Conservation (phyloP, 2,329 filamentous ascomycete species). For the Cytospora piceae region DNA sequence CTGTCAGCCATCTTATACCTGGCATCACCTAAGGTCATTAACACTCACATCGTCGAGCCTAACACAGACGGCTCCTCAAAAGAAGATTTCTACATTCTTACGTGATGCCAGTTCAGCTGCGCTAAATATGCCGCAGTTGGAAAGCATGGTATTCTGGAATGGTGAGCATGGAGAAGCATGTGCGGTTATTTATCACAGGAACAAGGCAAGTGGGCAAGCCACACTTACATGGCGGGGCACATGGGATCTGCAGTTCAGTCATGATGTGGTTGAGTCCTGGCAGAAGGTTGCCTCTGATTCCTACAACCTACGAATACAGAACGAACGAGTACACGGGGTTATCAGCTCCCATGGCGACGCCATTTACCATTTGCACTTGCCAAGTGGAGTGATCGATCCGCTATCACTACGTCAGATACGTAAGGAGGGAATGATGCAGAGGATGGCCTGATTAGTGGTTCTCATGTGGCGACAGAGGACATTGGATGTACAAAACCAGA, state of each 20-base stretch:
- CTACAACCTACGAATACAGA: constrained; percentile 32
- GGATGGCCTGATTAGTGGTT: neutral
- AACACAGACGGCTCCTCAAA: neutral
- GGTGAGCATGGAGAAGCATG: constrained; percentile 37
- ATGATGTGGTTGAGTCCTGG: constrained; percentile 36
- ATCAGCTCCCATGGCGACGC: constrained; percentile 40
- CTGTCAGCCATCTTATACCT: constrained; percentile 36
- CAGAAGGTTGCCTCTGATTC: constrained; percentile 32
- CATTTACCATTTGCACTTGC: constrained; percentile 38
- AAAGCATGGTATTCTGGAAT: constrained; percentile 43
- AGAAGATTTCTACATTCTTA: constrained; percentile 35
- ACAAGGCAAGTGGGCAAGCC: constrained; percentile 31
- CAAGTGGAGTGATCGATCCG: constrained; percentile 39
- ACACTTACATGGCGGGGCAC: constrained; percentile 40
- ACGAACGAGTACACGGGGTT: constrained; percentile 33
- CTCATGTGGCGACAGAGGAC: neutral
- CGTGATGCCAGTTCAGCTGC: constrained; percentile 33
- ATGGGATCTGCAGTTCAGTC: constrained; percentile 37
- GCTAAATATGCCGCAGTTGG: constrained; percentile 39
- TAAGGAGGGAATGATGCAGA: neutral
- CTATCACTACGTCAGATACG: constrained; percentile 39
- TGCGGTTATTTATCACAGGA: constrained; percentile 40
- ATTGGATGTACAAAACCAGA: too few relatives aligned
- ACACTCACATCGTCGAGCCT: constrained; percentile 41
- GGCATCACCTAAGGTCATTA: constrained; percentile 39